Conservation (phyloP, 164 flowering plant genomes). For the Cinnamomum chago region DNA sequence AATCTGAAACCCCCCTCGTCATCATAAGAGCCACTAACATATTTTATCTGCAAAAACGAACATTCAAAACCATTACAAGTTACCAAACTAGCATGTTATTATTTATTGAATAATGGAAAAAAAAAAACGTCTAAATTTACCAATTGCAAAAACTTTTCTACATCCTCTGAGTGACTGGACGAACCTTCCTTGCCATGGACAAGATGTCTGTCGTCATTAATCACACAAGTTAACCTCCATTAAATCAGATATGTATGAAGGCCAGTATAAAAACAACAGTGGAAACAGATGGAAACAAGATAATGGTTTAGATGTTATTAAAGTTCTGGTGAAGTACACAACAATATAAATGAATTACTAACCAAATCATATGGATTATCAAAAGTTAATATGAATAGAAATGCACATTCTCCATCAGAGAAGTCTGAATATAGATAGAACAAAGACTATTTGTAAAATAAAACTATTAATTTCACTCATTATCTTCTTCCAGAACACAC, state of each 20-base stretch:
- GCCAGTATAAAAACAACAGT: constrained; percentile 2
- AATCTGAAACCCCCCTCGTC: constrained; percentile 62
- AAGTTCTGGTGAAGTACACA: neutral
- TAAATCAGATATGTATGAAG: neutral
- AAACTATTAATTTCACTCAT: neutral
- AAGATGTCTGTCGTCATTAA: constrained; percentile 56
- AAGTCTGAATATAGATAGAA: neutral
- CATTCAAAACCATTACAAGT: neutral
- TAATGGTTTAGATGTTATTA: neutral
- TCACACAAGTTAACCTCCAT: constrained; percentile 7
- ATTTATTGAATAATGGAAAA: neutral
- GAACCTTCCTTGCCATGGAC: constrained; percentile 35
- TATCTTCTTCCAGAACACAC: neutral
- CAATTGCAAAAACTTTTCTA: constrained; percentile 70
- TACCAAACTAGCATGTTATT: neutral
- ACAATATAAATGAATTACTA: neutral
- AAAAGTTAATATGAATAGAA: too few relatives aligned
- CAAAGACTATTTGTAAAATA: neutral
- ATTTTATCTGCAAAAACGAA: constrained; percentile 60
- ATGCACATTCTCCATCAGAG: neutral
- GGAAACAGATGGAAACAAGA: neutral
- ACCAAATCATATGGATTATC: neutral
- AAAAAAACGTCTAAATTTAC: constrained; percentile 31
- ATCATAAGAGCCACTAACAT: constrained; percentile 87
- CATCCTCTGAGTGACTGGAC: constrained; percentile 40